phyloP scores from a whole-genome alignment of 352 stramenopile genomes.

The Phytophthora melonis region DNA sequence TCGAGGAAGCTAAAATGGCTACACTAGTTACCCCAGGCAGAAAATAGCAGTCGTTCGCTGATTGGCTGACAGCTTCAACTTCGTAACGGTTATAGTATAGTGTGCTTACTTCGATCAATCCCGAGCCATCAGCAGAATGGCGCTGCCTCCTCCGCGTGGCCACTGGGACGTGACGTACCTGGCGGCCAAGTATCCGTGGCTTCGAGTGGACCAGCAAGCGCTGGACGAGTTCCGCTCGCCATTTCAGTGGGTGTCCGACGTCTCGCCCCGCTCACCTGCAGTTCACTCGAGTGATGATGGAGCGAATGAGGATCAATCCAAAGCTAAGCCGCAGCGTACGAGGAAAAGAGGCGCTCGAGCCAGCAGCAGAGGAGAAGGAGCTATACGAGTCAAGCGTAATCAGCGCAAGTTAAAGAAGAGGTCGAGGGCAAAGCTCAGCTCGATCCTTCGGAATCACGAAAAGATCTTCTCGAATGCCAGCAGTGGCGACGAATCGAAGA shows the following conservation, averaged over 20 bases:
- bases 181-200: conserved; percentile 78
- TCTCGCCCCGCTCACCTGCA: conserved; percentile 16
- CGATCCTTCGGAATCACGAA: conserved; percentile 24
- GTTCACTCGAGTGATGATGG: conserved; percentile 11
- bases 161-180: conserved; percentile 70
- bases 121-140: conserved; percentile 19
- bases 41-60: conserved; percentile 9
- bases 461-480: conserved; percentile 9
- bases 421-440: conserved; percentile 2
- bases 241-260: conserved; percentile 53
- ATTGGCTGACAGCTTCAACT: conserved; percentile 36
- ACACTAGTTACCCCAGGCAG: not conserved
- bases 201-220: conserved; percentile 69
- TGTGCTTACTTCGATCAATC: not conserved
- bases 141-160: conserved; percentile 18
- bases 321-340: not conserved
- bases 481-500: not conserved
- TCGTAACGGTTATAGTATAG: conserved; percentile 21
- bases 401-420: conserved; percentile 13
- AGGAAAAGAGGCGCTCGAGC: not conserved
- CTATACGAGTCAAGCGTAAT: not conserved
- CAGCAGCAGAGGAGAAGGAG: conserved; percentile 11
- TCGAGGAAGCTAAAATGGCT: conserved; percentile 19
- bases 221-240: conserved; percentile 74
- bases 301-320: not conserved